Evolutionary conservation across 106 monocot species (phyloP).

Genomic region (Ottelia alismoides): DNA sequence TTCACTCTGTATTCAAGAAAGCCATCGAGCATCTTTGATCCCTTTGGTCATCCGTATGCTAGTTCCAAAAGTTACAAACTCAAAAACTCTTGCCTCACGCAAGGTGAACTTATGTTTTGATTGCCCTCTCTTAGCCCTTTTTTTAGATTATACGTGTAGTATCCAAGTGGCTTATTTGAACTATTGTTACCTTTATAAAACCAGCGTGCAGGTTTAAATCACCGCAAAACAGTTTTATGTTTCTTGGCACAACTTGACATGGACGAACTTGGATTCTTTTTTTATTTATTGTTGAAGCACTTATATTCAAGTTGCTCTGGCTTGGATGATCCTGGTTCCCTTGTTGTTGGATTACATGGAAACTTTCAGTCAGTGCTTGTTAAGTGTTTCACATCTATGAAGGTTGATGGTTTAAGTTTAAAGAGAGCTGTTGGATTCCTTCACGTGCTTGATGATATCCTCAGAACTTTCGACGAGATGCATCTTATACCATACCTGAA

Average conservation of each 20-base stretch:
- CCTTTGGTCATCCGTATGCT: conserved; percentile 67
- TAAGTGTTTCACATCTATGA: conserved; percentile 21
- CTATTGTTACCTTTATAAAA: conserved; percentile 9
- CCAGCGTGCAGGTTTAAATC: conserved; percentile 72
- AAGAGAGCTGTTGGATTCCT: conserved; percentile 75
- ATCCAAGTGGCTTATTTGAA: too few relatives aligned
- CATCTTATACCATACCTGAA: conserved; percentile 65
- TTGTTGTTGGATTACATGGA: too few relatives aligned
- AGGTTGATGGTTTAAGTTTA: conserved; percentile 25
- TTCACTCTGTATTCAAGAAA: conserved; percentile 39
- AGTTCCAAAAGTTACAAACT: conserved; percentile 75
- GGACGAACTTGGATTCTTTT: conserved; percentile 69
- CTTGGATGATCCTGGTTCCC: too few relatives aligned
- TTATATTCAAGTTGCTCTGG: conserved; percentile 26
- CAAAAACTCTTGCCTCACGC: conserved; percentile 51
- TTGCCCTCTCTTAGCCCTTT: too few relatives aligned
- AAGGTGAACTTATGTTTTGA: too few relatives aligned
- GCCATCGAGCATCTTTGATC: conserved; percentile 51
- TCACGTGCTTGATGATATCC: conserved; percentile 61
- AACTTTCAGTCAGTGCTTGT: too few relatives aligned
- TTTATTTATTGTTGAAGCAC: conserved; percentile 55
- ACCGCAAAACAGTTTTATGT: conserved; percentile 65
- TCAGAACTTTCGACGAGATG: conserved; percentile 66
- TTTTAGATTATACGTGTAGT: too few relatives aligned
- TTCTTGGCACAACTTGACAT: conserved; percentile 75